phyloP scores from a whole-genome alignment of 257 asterid species.

The Paulownia fortunei region DNA sequence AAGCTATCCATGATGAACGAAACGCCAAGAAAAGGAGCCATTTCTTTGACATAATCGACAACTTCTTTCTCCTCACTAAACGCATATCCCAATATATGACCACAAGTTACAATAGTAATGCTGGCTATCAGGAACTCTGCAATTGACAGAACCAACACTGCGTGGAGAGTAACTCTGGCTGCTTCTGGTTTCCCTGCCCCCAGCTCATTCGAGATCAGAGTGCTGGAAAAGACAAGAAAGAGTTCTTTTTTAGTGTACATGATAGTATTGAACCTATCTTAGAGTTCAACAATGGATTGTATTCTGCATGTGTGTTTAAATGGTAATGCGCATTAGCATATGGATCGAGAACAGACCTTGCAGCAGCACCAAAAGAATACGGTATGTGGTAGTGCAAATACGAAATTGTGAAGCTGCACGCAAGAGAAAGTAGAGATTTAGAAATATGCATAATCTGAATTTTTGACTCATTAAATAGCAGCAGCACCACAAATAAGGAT shows the following conservation, averaged over 20 bases:
- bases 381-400: conserved; percentile 69
- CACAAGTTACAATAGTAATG: conserved; percentile 38
- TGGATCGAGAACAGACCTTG: conserved; percentile 52
- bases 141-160: conserved; percentile 50
- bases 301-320: not conserved
- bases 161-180: conserved; percentile 51
- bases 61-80: conserved; percentile 66
- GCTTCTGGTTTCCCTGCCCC: conserved; percentile 76
- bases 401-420: conserved; percentile 64
- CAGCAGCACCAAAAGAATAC: conserved; percentile 74
- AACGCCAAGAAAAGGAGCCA: conserved; percentile 70
- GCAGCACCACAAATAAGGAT: conserved; percentile 39
- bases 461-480: conserved; percentile 41
- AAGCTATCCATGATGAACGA: conserved; percentile 62
- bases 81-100: conserved; percentile 57
- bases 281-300: not conserved
- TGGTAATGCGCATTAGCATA: not conserved
- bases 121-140: conserved; percentile 59
- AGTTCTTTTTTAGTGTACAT: not conserved
- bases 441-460: not conserved
- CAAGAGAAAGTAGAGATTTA: not conserved
- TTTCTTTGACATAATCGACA: conserved; percentile 51
- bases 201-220: conserved; percentile 73
- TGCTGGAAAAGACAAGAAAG: conserved; percentile 40
- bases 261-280: not conserved